Base-by-base conservation (phyloP, 2,329 filamentous ascomycete species). In the Colletotrichum sidae region DNA sequence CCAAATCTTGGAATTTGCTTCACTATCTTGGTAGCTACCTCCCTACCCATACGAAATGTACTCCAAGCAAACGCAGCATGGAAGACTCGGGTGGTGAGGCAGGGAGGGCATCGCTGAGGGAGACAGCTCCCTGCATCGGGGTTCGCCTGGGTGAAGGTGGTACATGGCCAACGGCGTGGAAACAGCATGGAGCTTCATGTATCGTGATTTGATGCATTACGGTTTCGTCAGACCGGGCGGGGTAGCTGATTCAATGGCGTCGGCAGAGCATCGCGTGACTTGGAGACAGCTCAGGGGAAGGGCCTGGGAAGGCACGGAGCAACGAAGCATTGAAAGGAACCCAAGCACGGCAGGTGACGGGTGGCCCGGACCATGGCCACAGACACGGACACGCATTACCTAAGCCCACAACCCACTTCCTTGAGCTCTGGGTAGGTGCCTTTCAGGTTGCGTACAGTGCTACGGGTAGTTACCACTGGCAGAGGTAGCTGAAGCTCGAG, bases 201-300 rank as follows among this genome's bases (percentile, higher is more conserved):
- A 51, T 44, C 44, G 51, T 50, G 45, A 59, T 54, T 38, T 53
- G 58, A 49, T 66, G 63, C 64, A 65, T 67, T 67, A 67, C 64
- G 64, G 64, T 67, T 67, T 67, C 64, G 64, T 67, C 64, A 67
- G 64, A 65, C 64, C 60, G 54, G 64, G 64, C 64, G 64, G 64
- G 64, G 64, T 67, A 67, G 65, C 51, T 65, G 60, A 38, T 55
- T 65, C 47, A 51, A 65, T 67, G 60, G 64, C 60, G 60, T 15
- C 38, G 64, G 33, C 54, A 65, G 64, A 60, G 38, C 60, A 67
- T 67, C 64, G 64, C 64, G 60, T 67, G 64, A 67, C 64, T 49
- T 47, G 9, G 17, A 17, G 17, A 17, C 17, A 17, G 17, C 17
- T 17, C 17, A 17, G 17, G 17, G 17, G 17, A 17, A 42, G 58